Percentiles rank a stretch among this genome's conserved stretches.
phyloP scores from a whole-genome alignment of 2,329 filamentous ascomycete genomes.

The Exophiala phaeomuriformis region DNA sequence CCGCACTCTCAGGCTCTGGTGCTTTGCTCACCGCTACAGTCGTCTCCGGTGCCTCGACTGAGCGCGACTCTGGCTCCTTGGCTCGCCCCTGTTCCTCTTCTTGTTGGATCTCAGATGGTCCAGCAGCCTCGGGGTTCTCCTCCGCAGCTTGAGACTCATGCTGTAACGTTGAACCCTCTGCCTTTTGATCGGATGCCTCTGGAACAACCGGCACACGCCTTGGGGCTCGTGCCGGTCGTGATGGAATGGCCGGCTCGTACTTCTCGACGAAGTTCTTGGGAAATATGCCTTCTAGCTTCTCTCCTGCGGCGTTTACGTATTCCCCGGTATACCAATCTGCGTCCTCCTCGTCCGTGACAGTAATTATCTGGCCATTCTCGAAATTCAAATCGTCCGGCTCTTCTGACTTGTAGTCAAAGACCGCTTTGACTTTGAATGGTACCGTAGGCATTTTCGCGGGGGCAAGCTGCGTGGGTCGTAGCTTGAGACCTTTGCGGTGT shows the following conservation, averaged over 20 bases:
- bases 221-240: slow-evolving; percentile 64
- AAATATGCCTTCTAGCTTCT: slow-evolving; percentile 80
- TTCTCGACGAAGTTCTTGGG: slow-evolving; percentile 96
- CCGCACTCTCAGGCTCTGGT: slow-evolving; percentile 5
- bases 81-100: slow-evolving; percentile 11
- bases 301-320: slow-evolving; percentile 64
- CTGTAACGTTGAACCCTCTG: slow-evolving; percentile 27
- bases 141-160: slow-evolving; percentile 26
- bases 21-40: slow-evolving; percentile 30
- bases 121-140: slow-evolving; percentile 13
- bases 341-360: slow-evolving; percentile 86
- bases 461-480: not conserved
- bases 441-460: slow-evolving; percentile 55
- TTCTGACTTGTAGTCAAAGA: slow-evolving; percentile 87
- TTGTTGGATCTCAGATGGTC: slow-evolving; percentile 27
- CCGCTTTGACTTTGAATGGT: slow-evolving; percentile 87
- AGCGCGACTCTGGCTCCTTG: slow-evolving; percentile 10
- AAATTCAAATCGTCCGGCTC: slow-evolving; percentile 96
- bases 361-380: slow-evolving; percentile 76
- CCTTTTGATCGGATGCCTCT: slow-evolving; percentile 39
- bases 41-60: slow-evolving; percentile 25
- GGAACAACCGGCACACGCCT: slow-evolving; percentile 55
- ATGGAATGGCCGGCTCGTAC: slow-evolving; percentile 84
- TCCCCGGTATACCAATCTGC: slow-evolving; percentile 66
- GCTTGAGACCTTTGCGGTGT: slow-evolving; percentile 28